These are phyloP conservation scores for Posidonia australis DNA, from an alignment of 106 monocot genomes.

Conservation along the genomic window DNA sequence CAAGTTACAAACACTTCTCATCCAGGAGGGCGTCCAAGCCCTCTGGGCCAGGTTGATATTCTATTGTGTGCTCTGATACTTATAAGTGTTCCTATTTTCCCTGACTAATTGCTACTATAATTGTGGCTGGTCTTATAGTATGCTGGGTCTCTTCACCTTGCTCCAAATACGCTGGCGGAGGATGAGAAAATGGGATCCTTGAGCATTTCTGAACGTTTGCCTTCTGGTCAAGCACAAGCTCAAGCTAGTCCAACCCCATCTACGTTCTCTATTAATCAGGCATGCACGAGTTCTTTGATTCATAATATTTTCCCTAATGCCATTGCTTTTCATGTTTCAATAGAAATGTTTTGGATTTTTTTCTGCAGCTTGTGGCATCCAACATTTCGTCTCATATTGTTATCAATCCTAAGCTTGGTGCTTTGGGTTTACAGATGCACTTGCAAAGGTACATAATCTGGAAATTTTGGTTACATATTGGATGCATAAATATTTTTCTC, in stretches of 20 bases:
- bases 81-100: background rate
- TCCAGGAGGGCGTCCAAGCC: constrained; percentile 38
- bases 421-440: constrained; percentile 66
- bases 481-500: background rate
- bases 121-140: constrained; percentile 34
- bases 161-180: constrained; percentile 45
- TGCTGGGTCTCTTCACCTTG: constrained; percentile 45
- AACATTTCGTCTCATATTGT: constrained; percentile 56
- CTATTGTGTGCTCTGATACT: background rate
- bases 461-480: constrained; percentile 2
- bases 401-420: constrained; percentile 69
- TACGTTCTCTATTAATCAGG: constrained; percentile 79
- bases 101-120: background rate
- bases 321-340: background rate
- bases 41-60: constrained; percentile 46
- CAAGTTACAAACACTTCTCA: constrained; percentile 48
- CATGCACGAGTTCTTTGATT: constrained; percentile 3
- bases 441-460: constrained; percentile 46
- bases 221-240: constrained; percentile 46
- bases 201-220: constrained; percentile 56
- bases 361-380: constrained; percentile 51
- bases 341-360: background rate
- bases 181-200: constrained; percentile 68
- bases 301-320: background rate
- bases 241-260: constrained; percentile 51